Evolutionary conservation across 2,329 filamentous ascomycete species (phyloP).

Genomic region (Ophiostoma himal-ulmi): DNA sequence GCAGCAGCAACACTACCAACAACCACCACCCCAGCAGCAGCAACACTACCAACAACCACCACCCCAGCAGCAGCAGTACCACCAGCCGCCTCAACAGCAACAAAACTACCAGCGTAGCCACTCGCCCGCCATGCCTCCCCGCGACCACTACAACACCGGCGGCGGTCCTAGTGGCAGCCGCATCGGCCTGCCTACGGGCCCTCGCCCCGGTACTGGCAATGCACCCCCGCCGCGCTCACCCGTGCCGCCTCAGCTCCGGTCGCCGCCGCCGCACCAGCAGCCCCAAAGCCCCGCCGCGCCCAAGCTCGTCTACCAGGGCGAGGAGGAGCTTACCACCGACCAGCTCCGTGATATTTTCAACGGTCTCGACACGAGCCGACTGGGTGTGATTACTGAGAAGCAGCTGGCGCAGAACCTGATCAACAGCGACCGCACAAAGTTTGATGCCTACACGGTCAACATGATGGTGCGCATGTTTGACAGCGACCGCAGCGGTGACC

Average conservation of each 20-base stretch:
- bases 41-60: slow-evolving; percentile 21
- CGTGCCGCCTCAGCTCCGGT: not conserved
- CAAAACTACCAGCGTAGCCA: slow-evolving; percentile 37
- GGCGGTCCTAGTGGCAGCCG: not conserved
- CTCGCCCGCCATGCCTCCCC: slow-evolving; percentile 18
- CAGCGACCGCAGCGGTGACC: slow-evolving; percentile 77
- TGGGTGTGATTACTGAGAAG: slow-evolving; percentile 74
- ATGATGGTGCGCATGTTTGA: slow-evolving; percentile 99
- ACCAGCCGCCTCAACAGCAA: slow-evolving; percentile 25
- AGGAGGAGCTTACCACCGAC: slow-evolving; percentile 55
- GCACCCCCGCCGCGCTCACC: slow-evolving; percentile 16
- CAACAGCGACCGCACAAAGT: slow-evolving; percentile 90
- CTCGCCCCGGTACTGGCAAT: not conserved
- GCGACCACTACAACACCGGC: slow-evolving; percentile 7
- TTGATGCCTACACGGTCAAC: slow-evolving; percentile 86
- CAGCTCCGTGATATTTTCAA: slow-evolving; percentile 74
- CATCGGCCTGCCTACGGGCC: slow-evolving; percentile 11
- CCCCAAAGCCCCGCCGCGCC: slow-evolving; percentile 14
- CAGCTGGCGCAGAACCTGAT: slow-evolving; percentile 88
- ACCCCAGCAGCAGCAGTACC: slow-evolving; percentile 19
- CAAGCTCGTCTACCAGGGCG: slow-evolving; percentile 28
- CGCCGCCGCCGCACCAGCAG: slow-evolving; percentile 5
- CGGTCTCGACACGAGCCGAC: slow-evolving; percentile 75
- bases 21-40: slow-evolving; percentile 14
- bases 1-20: slow-evolving; percentile 32